Evolutionary conservation across 768 basidiomycete genomes (phyloP), one percentile per base, ranked within the genome.

Genomic region (Phanerochaete sordida): DNA sequence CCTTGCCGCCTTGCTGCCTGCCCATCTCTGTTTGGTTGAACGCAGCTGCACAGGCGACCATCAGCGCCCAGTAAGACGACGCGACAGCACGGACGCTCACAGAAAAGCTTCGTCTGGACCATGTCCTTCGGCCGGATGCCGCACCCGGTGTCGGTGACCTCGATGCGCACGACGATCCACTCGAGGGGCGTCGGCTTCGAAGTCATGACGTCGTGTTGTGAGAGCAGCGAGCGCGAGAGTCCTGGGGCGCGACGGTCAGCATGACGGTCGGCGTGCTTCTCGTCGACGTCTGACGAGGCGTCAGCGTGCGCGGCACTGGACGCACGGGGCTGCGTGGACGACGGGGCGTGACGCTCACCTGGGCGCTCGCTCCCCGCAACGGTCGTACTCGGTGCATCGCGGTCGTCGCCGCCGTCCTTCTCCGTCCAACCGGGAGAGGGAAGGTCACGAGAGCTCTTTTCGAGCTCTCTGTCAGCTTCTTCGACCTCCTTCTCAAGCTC

Each of bases 21-120:
- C 88, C 87, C 71, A 85, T 85, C 68, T 90, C 88, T 1, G 89
- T 91, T 71, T 90, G 88, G 67, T 88, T 90, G 68, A 88, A 90
- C 8, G 86, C 85, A 62, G 85, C 87, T 89, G 60, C 23, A 35
- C 3, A 45, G 1, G 39, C 11, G 19, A 43, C 19, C 4, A 43
- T 43, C 39, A 43, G 39, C 26, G 11, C 9, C 45, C 1, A 43
- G 46, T 23, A 2, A 2, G 13, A 31, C 27, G 33, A 16, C 4
- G 12, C 53, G 44, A 2, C 15, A n/a, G 30, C 48, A 31, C 19
- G 21, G 23, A 15, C 43, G 46, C 48, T 21, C 66, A 87, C 88
- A 86, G 67, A 90, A 90, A 19, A 90, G 73, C 66, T 88, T 90
- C 56, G 81, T 80, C 64, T 88, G 83, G 1, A 79, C 77, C 74